Evolutionary conservation across 176 grass and related monocot genomes (phyloP), one percentile per base, ranked within the genome.

Genomic region (Raddia guianensis): DNA sequence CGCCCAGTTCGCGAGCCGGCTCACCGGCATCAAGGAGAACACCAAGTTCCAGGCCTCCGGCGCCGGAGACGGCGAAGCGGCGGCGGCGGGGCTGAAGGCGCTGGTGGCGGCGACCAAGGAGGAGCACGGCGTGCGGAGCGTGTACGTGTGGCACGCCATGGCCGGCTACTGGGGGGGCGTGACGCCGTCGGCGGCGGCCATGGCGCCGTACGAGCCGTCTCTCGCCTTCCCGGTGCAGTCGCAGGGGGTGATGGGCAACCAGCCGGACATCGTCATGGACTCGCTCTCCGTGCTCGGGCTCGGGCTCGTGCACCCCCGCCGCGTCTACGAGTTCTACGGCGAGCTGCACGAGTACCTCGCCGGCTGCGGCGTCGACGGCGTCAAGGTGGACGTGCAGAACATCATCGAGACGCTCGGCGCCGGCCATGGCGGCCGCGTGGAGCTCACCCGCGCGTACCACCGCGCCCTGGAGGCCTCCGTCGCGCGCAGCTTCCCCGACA

Each of bases 371-470:
- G 59, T 97, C 3, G 91, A 97, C 46, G 94, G 91, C 70, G 91
- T 97, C 7, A 97, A 97, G 87, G 94, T 97, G 2, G 94, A 94
- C 85, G 89, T 88, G 63, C 94, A 97, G 85, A 94, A 80, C 89
- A 97, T 97, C 78, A 78, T 97, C 54, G 91, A 97, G 85, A 91
- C 91, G 0, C 68, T 91, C 5, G 94, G 94, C 12, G 89, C 91
- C 0, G 94, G 91, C 0, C 91, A 94, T 62, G 94, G 94, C 43
- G 91, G 94, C 56, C 72, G 91, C 35, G 94, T 94, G 2, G 37
- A 27, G 1, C 48, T 97, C 50, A 97, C 94, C 1, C 68, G 85
- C 2, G 82, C 85, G 0, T 97, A 90, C 85, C 76, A 90, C 14
- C 91, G 80, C 35, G 87, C 94, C 45, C 94, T 97, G 5, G 94